Percentiles rank a stretch among this genome's conserved stretches.
Evolutionary conservation across 768 basidiomycete species (phyloP).

Genomic region (Rhizopogon rudus): DNA sequence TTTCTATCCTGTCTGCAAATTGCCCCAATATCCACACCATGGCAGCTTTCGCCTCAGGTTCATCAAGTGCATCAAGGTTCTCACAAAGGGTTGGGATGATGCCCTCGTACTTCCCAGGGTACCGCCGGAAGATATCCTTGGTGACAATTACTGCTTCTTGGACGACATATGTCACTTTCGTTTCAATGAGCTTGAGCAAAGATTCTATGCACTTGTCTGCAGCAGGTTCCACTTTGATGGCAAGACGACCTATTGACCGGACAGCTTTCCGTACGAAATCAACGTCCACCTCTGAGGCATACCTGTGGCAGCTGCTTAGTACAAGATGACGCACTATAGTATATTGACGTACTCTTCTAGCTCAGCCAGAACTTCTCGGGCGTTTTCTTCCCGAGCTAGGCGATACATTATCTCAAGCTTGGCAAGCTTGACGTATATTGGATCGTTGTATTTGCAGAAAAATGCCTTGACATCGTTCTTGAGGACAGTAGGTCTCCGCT

Average conservation of each 20-base stretch:
- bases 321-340: not conserved
- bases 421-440: slow-evolving; percentile 97
- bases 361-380: slow-evolving; percentile 87
- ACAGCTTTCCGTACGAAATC: slow-evolving; percentile 99
- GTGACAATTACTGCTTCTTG: slow-evolving; percentile 97
- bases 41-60: slow-evolving; percentile 93
- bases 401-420: slow-evolving; percentile 99
- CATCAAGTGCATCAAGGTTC: slow-evolving; percentile 87
- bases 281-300: slow-evolving; percentile 96
- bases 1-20: slow-evolving; percentile 92
- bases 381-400: slow-evolving; percentile 91
- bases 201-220: slow-evolving; percentile 89
- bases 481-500: slow-evolving; percentile 85
- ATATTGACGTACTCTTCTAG: slow-evolving; percentile 72
- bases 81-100: slow-evolving; percentile 93
- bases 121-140: slow-evolving; percentile 96
- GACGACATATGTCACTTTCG: slow-evolving; percentile 92
- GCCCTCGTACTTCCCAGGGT: slow-evolving; percentile 95
- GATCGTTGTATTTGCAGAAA: slow-evolving; percentile 99
- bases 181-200: slow-evolving; percentile 82
- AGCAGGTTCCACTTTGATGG: slow-evolving; percentile 91
- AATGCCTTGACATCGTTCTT: slow-evolving; percentile 99
- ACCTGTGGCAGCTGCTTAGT: slow-evolving; percentile 40
- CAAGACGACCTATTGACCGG: slow-evolving; percentile 93
- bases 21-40: slow-evolving; percentile 99